A percentile compares a stretch with the other conserved stretches of the same genome.
phyloP scores from a whole-genome alignment of 805 yeast species.

The Clavispora fructus region DNA sequence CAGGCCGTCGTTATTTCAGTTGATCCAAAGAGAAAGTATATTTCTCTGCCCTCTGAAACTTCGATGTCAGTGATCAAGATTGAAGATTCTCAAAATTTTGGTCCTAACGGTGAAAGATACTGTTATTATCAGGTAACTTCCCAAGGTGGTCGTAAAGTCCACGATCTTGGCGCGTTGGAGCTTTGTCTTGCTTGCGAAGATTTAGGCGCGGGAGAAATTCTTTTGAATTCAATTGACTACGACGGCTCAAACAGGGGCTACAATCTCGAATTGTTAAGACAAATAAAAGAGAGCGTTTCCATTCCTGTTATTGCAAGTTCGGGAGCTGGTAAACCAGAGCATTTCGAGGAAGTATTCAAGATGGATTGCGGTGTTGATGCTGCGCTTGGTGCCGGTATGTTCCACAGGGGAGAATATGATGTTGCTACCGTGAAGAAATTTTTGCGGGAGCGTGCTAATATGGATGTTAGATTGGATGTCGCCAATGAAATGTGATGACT shows the following conservation, averaged over 20 bases:
- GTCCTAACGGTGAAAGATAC: slow-evolving; percentile 84
- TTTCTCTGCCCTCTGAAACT: slow-evolving; percentile 54
- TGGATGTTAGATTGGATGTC: slow-evolving; percentile 69
- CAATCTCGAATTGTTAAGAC: slow-evolving; percentile 78
- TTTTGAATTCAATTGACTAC: slow-evolving; percentile 91
- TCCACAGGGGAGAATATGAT: slow-evolving; percentile 90
- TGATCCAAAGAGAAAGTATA: slow-evolving; percentile 90
- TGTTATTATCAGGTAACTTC: slow-evolving; percentile 95
- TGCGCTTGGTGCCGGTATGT: slow-evolving; percentile 98
- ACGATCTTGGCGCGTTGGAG: slow-evolving; percentile 88
- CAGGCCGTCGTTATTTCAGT: slow-evolving; percentile 98
- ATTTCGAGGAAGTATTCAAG: slow-evolving; percentile 82
- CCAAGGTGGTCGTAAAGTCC: slow-evolving; percentile 88
- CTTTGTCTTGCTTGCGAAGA: slow-evolving; percentile 84
- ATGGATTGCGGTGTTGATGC: slow-evolving; percentile 82
- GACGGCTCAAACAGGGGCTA: slow-evolving; percentile 96
- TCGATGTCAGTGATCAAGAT: slow-evolving; percentile 63
- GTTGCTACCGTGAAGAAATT: slow-evolving; percentile 77
- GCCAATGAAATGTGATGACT: slow-evolving; percentile 16
- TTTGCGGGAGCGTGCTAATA: slow-evolving; percentile 47
- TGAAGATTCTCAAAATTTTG: slow-evolving; percentile 41
- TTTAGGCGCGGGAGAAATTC: slow-evolving; percentile 93
- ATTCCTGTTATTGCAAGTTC: slow-evolving; percentile 97
- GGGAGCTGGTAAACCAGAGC: slow-evolving; percentile 94
- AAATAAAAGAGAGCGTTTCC: slow-evolving; percentile 66